These are phyloP conservation scores for Malus sylvestris DNA, from an alignment of 306 rosid genomes.

Conservation along the genomic window DNA sequence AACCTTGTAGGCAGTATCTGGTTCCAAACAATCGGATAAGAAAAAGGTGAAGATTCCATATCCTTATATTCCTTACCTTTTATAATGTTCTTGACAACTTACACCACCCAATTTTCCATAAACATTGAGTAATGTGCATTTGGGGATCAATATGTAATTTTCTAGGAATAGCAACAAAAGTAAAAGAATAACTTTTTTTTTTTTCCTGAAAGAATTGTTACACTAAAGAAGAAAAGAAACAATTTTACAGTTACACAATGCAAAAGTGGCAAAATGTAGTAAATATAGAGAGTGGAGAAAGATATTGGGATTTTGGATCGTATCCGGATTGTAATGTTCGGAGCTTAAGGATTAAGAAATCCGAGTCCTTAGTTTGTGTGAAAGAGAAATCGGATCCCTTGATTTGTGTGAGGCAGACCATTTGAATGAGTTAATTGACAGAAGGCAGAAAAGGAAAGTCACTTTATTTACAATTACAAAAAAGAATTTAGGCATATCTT, in stretches of 20 bases:
- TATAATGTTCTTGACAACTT: constrained; percentile 1
- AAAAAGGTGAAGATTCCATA: background rate
- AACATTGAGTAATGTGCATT: background rate
- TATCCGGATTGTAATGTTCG: too few relatives aligned
- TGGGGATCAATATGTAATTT: background rate
- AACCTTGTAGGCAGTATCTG: background rate
- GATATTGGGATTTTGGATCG: background rate
- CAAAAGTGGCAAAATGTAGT: too few relatives aligned
- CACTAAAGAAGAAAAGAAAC: too few relatives aligned
- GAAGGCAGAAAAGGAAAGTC: too few relatives aligned
- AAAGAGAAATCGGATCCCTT: too few relatives aligned
- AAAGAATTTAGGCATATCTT: too few relatives aligned
- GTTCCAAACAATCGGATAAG: too few relatives aligned
- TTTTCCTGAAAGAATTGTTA: background rate
- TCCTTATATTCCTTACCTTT: background rate
- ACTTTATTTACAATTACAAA: too few relatives aligned
- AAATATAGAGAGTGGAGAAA: background rate
- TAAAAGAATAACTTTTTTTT: background rate
- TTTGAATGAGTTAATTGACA: too few relatives aligned
- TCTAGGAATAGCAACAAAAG: background rate
- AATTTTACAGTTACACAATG: background rate
- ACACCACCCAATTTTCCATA: background rate
- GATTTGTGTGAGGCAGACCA: too few relatives aligned
- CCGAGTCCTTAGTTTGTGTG: too few relatives aligned
- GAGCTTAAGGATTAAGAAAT: too few relatives aligned